A percentile compares a stretch with the other conserved stretches of the same genome.
Evolutionary conservation across 768 basidiomycete species (phyloP).

Genomic region (Leccinum boreale): DNA sequence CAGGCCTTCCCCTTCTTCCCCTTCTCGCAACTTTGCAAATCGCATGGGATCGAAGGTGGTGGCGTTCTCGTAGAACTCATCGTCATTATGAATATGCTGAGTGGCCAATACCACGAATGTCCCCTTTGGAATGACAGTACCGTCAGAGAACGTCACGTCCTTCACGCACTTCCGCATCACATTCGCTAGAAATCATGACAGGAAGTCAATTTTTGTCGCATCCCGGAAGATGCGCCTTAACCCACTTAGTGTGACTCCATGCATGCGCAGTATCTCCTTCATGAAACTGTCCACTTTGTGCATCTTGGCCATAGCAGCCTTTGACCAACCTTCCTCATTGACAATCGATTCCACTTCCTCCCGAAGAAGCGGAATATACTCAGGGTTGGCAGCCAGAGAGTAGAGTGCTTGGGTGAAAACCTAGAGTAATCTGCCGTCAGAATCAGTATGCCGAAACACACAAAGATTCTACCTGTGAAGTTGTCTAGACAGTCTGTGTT

Average conservation of each 20-base stretch:
- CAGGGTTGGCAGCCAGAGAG: conserved; percentile 11
- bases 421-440: neutral
- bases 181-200: neutral
- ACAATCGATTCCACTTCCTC: conserved; percentile 15
- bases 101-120: conserved; percentile 23
- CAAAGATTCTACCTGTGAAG: conserved; percentile 7
- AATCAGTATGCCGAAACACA: neutral
- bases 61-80: conserved; percentile 31
- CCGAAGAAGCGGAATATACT: conserved; percentile 12
- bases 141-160: conserved; percentile 32
- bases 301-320: conserved; percentile 15
- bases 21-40: neutral
- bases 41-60: conserved; percentile 2
- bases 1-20: neutral
- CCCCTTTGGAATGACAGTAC: conserved; percentile 36
- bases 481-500: neutral
- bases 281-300: conserved; percentile 19
- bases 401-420: conserved; percentile 9
- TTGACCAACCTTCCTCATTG: conserved; percentile 18
- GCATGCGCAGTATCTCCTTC: conserved; percentile 23
- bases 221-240: neutral
- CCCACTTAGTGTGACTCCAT: conserved; percentile 28
- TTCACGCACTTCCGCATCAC: conserved; percentile 10
- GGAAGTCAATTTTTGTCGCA: neutral
- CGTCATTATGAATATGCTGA: conserved; percentile 23